Base-by-base conservation (phyloP, 371 early-diverging fungal genomes). In the Fennellomyces sp. region DNA sequence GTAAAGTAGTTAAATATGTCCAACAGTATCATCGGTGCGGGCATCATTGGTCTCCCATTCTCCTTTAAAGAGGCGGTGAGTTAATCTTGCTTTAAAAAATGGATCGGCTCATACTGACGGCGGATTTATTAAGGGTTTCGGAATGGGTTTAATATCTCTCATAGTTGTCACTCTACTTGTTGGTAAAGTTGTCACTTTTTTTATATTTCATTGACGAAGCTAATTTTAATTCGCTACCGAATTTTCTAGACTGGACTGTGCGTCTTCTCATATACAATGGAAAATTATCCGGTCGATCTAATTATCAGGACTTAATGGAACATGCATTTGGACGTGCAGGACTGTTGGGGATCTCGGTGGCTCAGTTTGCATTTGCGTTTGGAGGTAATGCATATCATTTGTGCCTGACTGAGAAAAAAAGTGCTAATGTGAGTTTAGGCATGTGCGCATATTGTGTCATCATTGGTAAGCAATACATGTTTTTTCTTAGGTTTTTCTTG, bases 401-500 rank as follows among this genome's bases (percentile, higher is more conserved):
- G 15, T 54, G 19, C 12, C 33, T 30, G 55, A 31, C 30, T 4
- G 11, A 27, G 26, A 23, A 27, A 10, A 26, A 13, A 23, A 25
- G 25, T 28, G 12, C 58, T 51, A 23, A 27, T 41, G 13, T 54
- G 12, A 53, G 19, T 56, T 36, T 61, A 86, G 87, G 82, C 28
- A 90, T 91, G 91, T 85, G 86, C 38, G 91, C 92, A 3, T 92
- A 88, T 64, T 85, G 88, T 48, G 91, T 92, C 15, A 90, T 92
- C 62, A 84, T 92, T 27, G 89, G 83, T 82, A 71, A 62, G 68
- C 41, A n/a, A 23, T 57, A 23, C 47, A 36, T 50, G 6, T 35
- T 15, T 36, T 31, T 50, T 8, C 47, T 27, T 50, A 27, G 17
- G 60, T 64, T 10, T 49, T 29, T 42, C 25, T 41, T 3, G 30